Evolutionary conservation across 306 rosid genomes (phyloP).

Genomic region (Cucurbita argyrosperma): DNA sequence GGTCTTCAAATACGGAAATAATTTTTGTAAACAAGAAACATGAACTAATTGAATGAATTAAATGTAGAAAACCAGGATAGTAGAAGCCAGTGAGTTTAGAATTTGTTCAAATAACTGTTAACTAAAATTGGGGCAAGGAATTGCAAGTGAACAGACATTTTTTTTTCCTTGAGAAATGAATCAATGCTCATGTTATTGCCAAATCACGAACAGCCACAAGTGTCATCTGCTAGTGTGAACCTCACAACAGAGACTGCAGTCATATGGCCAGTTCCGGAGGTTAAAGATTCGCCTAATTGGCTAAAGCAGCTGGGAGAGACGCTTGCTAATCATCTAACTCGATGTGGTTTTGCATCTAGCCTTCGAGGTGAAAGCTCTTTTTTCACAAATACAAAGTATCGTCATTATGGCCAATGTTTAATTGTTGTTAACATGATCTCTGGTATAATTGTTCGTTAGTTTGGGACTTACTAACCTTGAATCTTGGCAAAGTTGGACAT

Average conservation of each 20-base stretch:
- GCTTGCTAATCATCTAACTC: slow-evolving; percentile 76
- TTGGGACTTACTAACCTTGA: too few relatives aligned
- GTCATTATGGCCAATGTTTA: background rate
- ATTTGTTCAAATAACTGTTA: background rate
- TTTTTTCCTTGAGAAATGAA: slow-evolving; percentile 10
- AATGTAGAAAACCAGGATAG: background rate
- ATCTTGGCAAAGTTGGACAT: too few relatives aligned
- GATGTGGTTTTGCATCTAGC: slow-evolving; percentile 63
- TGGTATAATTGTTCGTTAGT: background rate
- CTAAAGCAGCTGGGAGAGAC: slow-evolving; percentile 50
- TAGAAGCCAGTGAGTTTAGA: background rate
- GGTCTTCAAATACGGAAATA: background rate
- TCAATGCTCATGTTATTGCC: slow-evolving; percentile 3
- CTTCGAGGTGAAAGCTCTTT: slow-evolving; percentile 42
- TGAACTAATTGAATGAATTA: background rate
- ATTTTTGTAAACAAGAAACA: background rate
- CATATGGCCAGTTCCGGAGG: slow-evolving; percentile 50
- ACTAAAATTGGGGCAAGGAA: background rate
- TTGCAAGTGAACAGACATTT: background rate
- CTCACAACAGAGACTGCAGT: slow-evolving; percentile 62
- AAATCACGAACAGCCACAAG: slow-evolving; percentile 50
- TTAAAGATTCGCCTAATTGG: slow-evolving; percentile 41
- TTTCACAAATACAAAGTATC: background rate
- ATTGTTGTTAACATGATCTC: background rate
- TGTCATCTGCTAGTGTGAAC: slow-evolving; percentile 75